Evolutionary conservation across 108 stramenopile genomes (phyloP).

Genomic region (Schizochytrium sp.): DNA sequence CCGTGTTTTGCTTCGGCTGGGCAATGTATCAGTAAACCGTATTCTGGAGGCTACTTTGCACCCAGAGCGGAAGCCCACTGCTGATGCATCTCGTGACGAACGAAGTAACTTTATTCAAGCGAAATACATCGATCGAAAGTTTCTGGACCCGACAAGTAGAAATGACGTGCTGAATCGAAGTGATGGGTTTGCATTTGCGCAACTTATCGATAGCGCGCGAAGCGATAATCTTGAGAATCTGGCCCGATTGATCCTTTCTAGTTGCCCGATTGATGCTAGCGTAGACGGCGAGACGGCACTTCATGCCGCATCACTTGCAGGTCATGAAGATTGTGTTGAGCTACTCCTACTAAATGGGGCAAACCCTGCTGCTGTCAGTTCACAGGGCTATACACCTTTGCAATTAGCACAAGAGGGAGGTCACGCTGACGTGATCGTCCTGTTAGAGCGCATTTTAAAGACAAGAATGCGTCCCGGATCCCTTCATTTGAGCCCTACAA

Average conservation of each 20-base stretch:
- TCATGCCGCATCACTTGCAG: not conserved
- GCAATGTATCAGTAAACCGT: constrained; percentile 66
- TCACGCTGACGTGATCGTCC: not conserved
- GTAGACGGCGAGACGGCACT: not conserved
- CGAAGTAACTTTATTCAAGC: constrained; percentile 67
- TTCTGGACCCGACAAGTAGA: not conserved
- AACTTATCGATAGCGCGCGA: not conserved
- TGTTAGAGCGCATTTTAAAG: not conserved
- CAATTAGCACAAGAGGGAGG: not conserved
- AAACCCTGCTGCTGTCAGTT: not conserved
- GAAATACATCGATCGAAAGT: constrained; percentile 67
- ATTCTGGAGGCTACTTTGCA: constrained; percentile 63
- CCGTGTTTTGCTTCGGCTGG: constrained; percentile 61
- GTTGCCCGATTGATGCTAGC: not conserved
- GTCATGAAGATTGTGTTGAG: constrained; percentile 34
- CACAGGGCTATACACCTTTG: not conserved
- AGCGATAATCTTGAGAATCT: not conserved
- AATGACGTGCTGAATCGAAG: not conserved
- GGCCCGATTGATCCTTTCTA: not conserved
- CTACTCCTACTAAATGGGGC: constrained; percentile 20
- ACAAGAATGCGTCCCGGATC: not conserved
- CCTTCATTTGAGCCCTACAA: not conserved
- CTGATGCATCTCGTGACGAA: constrained; percentile 25
- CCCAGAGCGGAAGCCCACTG: constrained; percentile 26
- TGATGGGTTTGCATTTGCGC: not conserved